A percentile compares a stretch with the other conserved stretches of the same genome.
Evolutionary conservation across 306 rosid species (phyloP).

Genomic region (Mucuna pruriens): DNA sequence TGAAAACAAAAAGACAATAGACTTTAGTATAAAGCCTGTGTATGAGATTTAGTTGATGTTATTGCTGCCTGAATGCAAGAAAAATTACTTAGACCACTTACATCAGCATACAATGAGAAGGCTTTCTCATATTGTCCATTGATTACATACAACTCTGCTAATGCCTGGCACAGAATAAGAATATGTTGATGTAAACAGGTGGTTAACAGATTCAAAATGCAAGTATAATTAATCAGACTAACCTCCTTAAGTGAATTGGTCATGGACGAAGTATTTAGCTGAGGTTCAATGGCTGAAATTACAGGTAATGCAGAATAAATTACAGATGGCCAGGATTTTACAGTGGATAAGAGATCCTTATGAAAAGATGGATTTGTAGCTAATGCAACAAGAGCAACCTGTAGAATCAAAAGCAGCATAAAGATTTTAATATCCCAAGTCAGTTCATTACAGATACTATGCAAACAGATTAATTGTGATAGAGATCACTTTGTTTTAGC

Average conservation of each 20-base stretch:
- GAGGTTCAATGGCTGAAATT: constrained; percentile 96
- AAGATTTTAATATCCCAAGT: constrained; percentile 24
- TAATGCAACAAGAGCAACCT: constrained; percentile 98
- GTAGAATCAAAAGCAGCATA: constrained; percentile 41
- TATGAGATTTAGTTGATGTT: constrained; percentile 9
- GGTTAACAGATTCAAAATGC: constrained; percentile 27
- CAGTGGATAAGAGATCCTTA: constrained; percentile 71
- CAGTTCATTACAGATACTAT: constrained; percentile 1
- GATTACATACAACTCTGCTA: constrained; percentile 87
- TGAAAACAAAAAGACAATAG: constrained; percentile 26
- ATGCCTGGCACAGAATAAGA: constrained; percentile 64
- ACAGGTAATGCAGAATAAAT: constrained; percentile 85
- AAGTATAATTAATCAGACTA: constrained; percentile 29
- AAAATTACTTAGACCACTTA: constrained; percentile 56
- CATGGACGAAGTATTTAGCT: constrained; percentile 81
- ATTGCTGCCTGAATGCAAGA: constrained; percentile 25
- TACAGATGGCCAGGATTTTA: constrained; percentile 87
- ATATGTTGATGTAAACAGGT: constrained; percentile 15
- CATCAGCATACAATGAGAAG: constrained; percentile 93
- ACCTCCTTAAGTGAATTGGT: constrained; percentile 93
- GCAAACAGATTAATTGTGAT: neutral
- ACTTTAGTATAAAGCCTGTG: constrained; percentile 21
- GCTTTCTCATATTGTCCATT: constrained; percentile 87
- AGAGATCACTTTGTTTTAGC: constrained; percentile 43
- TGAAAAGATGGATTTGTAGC: constrained; percentile 90